These are phyloP conservation scores for Artemisia annua DNA, from an alignment of 129 eudicot genomes.

Conservation along the genomic window DNA sequence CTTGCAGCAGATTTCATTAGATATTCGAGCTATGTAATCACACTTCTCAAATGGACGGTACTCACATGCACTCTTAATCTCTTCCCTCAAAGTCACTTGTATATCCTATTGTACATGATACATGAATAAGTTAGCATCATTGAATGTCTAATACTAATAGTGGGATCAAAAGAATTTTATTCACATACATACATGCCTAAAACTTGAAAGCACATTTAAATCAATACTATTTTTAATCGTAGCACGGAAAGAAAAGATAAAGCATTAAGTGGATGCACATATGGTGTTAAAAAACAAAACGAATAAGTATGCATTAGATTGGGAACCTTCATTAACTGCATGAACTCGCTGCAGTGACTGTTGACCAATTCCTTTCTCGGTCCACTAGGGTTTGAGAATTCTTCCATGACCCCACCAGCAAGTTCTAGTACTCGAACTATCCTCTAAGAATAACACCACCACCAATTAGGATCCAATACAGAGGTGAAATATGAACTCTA, in stretches of 20 bases:
- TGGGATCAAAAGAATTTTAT: not conserved
- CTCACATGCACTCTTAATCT: slow-evolving; percentile 90
- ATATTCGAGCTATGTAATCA: slow-evolving; percentile 79
- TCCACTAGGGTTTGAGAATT: slow-evolving; percentile 76
- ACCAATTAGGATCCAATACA: slow-evolving; percentile 2
- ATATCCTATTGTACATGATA: slow-evolving; percentile 54
- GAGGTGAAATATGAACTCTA: not conserved
- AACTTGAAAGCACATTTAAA: not conserved
- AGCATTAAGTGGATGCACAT: not conserved
- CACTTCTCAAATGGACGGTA: slow-evolving; percentile 95
- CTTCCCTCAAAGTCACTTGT: slow-evolving; percentile 84
- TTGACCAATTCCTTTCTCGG: slow-evolving; percentile 85
- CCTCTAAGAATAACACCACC: slow-evolving; percentile 42
- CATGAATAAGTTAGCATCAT: not conserved
- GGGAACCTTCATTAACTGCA: slow-evolving; percentile 80
- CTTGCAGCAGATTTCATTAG: slow-evolving; percentile 88
- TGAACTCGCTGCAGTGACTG: slow-evolving; percentile 74
- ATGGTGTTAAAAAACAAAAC: not conserved
- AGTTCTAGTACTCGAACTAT: slow-evolving; percentile 83
- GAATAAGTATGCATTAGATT: not conserved
- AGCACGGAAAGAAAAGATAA: not conserved
- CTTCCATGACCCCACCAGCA: slow-evolving; percentile 92
- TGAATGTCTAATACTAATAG: not conserved
- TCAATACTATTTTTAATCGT: not conserved
- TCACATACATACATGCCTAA: not conserved